phyloP scores from a whole-genome alignment of 768 basidiomycete genomes.

The Galerina sulciceps region DNA sequence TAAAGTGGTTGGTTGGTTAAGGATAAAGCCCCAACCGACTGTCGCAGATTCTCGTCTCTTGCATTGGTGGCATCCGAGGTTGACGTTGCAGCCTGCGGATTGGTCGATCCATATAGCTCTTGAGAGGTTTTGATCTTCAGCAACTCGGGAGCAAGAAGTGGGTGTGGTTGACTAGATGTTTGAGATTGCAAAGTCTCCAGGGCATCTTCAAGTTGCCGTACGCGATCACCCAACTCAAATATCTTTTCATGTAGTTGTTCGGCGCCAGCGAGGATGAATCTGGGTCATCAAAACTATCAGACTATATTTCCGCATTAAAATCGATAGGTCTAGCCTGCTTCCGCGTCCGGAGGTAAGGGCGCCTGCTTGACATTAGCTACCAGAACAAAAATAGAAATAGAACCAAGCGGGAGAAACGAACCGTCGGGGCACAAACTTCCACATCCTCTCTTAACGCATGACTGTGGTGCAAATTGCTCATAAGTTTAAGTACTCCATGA shows the following conservation, averaged over 20 bases:
- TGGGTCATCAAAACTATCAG: constrained; percentile 23
- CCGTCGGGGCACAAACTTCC: constrained; percentile 67
- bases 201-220: constrained; percentile 67
- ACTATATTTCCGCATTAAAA: constrained; percentile 4
- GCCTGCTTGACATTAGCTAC: constrained; percentile 36
- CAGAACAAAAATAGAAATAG: constrained; percentile 12
- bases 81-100: constrained; percentile 12
- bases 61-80: constrained; percentile 2
- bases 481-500: constrained; percentile 8
- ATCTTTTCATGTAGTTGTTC: constrained; percentile 71
- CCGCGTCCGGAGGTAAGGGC: constrained; percentile 66
- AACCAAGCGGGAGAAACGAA: constrained; percentile 19
- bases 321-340: constrained; percentile 50
- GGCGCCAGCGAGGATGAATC: constrained; percentile 72
- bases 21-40: constrained; percentile 28
- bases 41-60: constrained; percentile 27
- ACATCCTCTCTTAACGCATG: constrained; percentile 69
- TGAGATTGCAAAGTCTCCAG: constrained; percentile 48
- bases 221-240: constrained; percentile 61
- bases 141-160: constrained; percentile 61
- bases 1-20: constrained; percentile 25
- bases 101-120: constrained; percentile 52
- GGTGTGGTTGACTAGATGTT: constrained; percentile 47
- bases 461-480: constrained; percentile 36
- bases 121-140: constrained; percentile 69